Conservation (phyloP, 2,329 filamentous ascomycete species). For the Diplodia scrobiculata region DNA sequence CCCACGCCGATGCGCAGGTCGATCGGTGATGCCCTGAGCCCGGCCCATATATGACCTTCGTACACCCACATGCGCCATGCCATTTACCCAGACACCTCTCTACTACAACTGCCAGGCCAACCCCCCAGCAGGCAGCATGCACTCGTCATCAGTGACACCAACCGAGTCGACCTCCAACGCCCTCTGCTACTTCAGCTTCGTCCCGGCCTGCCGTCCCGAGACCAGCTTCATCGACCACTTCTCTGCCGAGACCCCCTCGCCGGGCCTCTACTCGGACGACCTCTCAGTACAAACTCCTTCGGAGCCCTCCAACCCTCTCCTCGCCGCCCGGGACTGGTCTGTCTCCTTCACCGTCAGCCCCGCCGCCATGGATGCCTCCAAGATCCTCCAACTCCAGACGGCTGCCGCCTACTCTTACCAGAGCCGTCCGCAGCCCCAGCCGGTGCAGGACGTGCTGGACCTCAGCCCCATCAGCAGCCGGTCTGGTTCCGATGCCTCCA, state of each 20-base stretch:
- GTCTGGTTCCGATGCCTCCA: conserved; percentile 2
- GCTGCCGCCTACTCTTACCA: conserved; percentile 38
- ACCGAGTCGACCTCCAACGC: conserved; percentile 2
- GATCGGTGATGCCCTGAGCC: conserved; percentile 11
- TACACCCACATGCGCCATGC: not conserved
- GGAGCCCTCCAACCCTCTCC: conserved; percentile 42
- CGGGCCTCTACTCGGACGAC: conserved; percentile 32
- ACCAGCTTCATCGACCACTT: conserved; percentile 33
- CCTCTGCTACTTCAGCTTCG: conserved; percentile 42
- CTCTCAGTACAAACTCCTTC: conserved; percentile 35
- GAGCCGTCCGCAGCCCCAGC: conserved; percentile 36
- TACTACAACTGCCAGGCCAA: not conserved
- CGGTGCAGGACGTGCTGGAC: conserved; percentile 30
- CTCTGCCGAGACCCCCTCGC: conserved; percentile 40
- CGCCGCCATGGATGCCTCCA: conserved; percentile 40
- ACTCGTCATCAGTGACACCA: conserved; percentile 28
- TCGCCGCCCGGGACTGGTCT: conserved; percentile 37
- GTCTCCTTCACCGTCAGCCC: conserved; percentile 1
- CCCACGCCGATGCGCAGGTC: not conserved
- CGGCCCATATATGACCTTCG: conserved; percentile 12
- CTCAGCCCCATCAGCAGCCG: conserved; percentile 26
- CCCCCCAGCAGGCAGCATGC: conserved; percentile 14
- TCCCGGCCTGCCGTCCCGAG: conserved; percentile 32
- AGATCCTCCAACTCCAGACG: conserved; percentile 46
- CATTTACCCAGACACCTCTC: not conserved